A percentile compares a stretch with the other conserved stretches of the same genome.
These are phyloP conservation scores for Phytophthora brassicae DNA, from an alignment of 352 stramenopile species.

Conservation along the genomic window DNA sequence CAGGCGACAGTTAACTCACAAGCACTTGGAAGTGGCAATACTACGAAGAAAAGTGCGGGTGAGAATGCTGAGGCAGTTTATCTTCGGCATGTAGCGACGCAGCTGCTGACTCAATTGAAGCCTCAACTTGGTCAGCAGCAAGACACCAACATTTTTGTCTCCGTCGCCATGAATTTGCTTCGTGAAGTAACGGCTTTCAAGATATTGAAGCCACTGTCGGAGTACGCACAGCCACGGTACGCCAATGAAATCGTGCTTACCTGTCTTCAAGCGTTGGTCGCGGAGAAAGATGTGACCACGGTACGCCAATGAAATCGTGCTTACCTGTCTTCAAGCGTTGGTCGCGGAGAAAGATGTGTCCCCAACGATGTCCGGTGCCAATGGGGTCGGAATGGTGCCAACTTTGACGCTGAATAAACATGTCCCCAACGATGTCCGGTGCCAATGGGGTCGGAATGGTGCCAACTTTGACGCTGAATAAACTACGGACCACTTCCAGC, in stretches of 20 bases:
- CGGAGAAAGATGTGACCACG: conserved; percentile 47
- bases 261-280: conserved; percentile 36
- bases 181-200: conserved; percentile 67
- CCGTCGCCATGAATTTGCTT: conserved; percentile 64
- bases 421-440: conserved; percentile 12
- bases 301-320: conserved; percentile 69
- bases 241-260: conserved; percentile 66
- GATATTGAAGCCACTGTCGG: conserved; percentile 62
- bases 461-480: conserved; percentile 47
- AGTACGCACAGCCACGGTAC: conserved; percentile 71
- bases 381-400: conserved; percentile 31
- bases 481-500: conserved; percentile 57
- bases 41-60: conserved; percentile 23
- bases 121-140: conserved; percentile 58
- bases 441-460: conserved; percentile 30
- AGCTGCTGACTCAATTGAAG: conserved; percentile 65
- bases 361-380: conserved; percentile 20
- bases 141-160: conserved; percentile 64
- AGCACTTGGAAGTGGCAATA: not conserved
- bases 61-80: conserved; percentile 59
- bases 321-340: conserved; percentile 42
- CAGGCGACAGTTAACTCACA: not conserved
- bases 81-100: conserved; percentile 64
- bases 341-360: conserved; percentile 41
- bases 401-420: conserved; percentile 50